Conservation (phyloP, 805 yeast species). For the Priceomyces medius region DNA sequence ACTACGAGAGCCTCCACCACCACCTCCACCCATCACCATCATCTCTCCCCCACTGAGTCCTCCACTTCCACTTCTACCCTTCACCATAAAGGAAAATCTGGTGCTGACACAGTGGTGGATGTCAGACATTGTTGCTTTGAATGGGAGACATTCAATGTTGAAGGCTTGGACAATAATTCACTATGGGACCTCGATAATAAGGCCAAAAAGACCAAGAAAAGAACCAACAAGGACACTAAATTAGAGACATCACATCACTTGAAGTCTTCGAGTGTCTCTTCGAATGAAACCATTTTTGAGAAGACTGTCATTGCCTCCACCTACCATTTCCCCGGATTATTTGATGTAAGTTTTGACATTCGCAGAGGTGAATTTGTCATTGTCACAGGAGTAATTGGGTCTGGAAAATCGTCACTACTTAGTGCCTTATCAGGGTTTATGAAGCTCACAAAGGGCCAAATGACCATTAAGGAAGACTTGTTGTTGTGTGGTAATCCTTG, state of each 20-base stretch:
- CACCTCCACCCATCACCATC: slow-evolving; percentile 1
- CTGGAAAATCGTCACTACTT: slow-evolving; percentile 43
- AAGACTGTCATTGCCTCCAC: slow-evolving; percentile 5
- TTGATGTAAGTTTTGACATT: slow-evolving; percentile 30
- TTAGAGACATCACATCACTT: background rate
- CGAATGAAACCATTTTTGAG: slow-evolving; percentile 14
- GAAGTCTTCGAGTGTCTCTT: slow-evolving; percentile 5
- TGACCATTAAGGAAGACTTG: slow-evolving; percentile 27
- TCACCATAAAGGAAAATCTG: slow-evolving; percentile 4
- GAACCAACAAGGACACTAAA: slow-evolving; percentile 4
- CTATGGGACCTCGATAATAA: slow-evolving; percentile 23
- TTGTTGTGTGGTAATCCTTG: slow-evolving; percentile 40
- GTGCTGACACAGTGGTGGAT: slow-evolving; percentile 17
- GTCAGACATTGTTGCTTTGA: slow-evolving; percentile 26
- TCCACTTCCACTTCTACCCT: background rate
- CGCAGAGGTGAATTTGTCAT: slow-evolving; percentile 37
- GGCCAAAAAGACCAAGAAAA: slow-evolving; percentile 13
- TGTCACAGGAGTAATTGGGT: slow-evolving; percentile 43
- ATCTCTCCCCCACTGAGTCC: background rate
- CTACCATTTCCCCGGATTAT: slow-evolving; percentile 31
- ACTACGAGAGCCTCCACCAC: background rate
- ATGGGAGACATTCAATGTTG: slow-evolving; percentile 30
- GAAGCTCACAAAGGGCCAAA: slow-evolving; percentile 30
- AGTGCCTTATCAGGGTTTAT: slow-evolving; percentile 41
- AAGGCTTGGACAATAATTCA: slow-evolving; percentile 19